Percentiles rank a stretch among this genome's conserved stretches.
These are phyloP conservation scores for Dictyostelium capitatum DNA, from an alignment of 78 protist species.

Conservation along the genomic window DNA sequence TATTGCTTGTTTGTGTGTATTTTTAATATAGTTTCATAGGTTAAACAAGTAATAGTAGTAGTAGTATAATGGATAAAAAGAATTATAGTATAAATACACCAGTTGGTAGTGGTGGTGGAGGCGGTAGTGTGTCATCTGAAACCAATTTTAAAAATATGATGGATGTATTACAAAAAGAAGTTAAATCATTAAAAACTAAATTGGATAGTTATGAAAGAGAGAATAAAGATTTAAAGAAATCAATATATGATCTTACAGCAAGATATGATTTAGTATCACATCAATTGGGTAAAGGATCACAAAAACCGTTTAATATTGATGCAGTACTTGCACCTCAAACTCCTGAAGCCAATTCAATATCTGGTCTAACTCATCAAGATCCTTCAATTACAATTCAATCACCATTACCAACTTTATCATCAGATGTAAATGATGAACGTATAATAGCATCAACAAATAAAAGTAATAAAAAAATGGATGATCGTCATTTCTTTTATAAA, in stretches of 20 bases:
- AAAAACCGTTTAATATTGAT: constrained; percentile 81
- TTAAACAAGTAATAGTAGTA: too few species aligned
- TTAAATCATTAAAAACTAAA: constrained; percentile 59
- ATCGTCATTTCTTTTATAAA: constrained; percentile 79
- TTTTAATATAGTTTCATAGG: too few species aligned
- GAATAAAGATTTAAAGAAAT: constrained; percentile 79
- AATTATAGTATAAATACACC: neutral
- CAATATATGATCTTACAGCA: constrained; percentile 75
- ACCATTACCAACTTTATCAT: neutral
- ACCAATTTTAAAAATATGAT: constrained; percentile 22
- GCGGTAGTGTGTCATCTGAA: constrained; percentile 8
- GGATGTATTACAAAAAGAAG: constrained; percentile 63
- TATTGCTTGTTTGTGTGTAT: too few species aligned
- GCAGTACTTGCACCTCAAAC: constrained; percentile 46
- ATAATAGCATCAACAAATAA: neutral
- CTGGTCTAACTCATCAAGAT: neutral
- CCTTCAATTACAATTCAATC: neutral
- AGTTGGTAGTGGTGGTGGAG: neutral
- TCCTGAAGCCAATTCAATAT: constrained; percentile 36
- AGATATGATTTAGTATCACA: constrained; percentile 58
- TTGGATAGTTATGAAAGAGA: constrained; percentile 74
- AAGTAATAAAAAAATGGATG: constrained; percentile 71
- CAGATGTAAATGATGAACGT: neutral
- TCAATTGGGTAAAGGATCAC: constrained; percentile 65
- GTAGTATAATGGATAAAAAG: neutral